phyloP scores from a whole-genome alignment of 805 yeast species.

The Saccharomycopsis sp. region DNA sequence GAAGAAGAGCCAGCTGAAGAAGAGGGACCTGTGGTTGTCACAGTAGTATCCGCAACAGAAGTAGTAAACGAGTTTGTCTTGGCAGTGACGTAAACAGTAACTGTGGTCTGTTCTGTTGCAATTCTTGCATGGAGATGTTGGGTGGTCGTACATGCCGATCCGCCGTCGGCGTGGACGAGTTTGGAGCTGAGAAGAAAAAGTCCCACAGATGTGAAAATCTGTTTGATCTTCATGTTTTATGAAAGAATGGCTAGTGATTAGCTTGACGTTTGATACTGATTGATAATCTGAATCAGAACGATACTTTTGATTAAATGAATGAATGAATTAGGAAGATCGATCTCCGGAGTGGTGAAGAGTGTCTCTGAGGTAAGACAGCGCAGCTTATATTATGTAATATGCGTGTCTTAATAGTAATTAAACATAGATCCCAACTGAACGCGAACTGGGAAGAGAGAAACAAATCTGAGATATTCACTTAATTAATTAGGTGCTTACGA shows the following conservation, averaged over 20 bases:
- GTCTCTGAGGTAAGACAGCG: neutral
- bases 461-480: neutral
- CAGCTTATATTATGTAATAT: neutral
- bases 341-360: neutral
- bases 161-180: neutral
- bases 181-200: neutral
- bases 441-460: too few relatives aligned
- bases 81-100: slow-evolving; percentile 32
- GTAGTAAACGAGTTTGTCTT: slow-evolving; percentile 27
- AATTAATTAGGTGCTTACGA: neutral
- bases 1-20: slow-evolving; percentile 25
- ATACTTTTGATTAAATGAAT: neutral
- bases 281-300: neutral
- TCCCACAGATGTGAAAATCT: neutral
- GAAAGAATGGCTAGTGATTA: neutral
- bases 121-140: slow-evolving; percentile 47
- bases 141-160: slow-evolving; percentile 24
- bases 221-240: neutral
- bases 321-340: neutral
- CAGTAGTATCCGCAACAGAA: neutral
- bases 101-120: slow-evolving; percentile 39
- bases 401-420: neutral
- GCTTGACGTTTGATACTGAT: neutral
- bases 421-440: too few relatives aligned
- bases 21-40: slow-evolving; percentile 18